Base-by-base conservation (phyloP, 2,329 filamentous ascomycete genomes). In the Cyclaneusma minus region DNA sequence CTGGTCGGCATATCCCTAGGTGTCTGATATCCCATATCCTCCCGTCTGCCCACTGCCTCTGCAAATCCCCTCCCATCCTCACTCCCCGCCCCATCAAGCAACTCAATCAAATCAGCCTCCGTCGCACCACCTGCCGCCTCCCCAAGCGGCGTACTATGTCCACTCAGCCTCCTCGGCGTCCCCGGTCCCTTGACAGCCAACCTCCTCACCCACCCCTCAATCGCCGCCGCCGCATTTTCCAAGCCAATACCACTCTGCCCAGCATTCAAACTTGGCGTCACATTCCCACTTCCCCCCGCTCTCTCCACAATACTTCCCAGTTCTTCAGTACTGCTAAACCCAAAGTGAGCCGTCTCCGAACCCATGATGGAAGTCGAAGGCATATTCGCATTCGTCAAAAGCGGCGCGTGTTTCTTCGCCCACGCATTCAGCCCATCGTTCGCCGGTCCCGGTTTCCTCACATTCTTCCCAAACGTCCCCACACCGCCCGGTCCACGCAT, bases 161-260 rank as follows among this genome's bases (percentile, higher is more conserved):
- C n/a, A n/a, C n/a, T n/a, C n/a, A n/a, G n/a, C n/a, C n/a, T n/a
- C 14, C 55, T 49, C 2, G 64, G 63, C n/a, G 64, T 66, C 12
- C 52, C 40, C 12, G 28, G 60, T 4, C 66, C 61, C 43, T 74
- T 75, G 5, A 64, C 59, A 32, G 83, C 82, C 19, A 92, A 73
- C 35, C 83, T 82, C 33, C 85, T 65, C 32, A 95, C 60, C 84
- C 89, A 98, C 1, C 75, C 78, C 52, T 95, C 89, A 16, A 95
- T 74, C 3, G 79, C 77, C 5, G 82, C 78, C 2, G 85, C 84
- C 7, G 92, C 75, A 35, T 85, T 80, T 42, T 93, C 84, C 3
- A 95, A 56, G 6, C 60, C 54, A 1, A 55, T 52, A 5, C 54
- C 47, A 48, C 27, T 29, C 29, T 49, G 37, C 19, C 39, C 39